Conservation (phyloP, 192 early-diverging fungal species). For the Gigaspora rosea region DNA sequence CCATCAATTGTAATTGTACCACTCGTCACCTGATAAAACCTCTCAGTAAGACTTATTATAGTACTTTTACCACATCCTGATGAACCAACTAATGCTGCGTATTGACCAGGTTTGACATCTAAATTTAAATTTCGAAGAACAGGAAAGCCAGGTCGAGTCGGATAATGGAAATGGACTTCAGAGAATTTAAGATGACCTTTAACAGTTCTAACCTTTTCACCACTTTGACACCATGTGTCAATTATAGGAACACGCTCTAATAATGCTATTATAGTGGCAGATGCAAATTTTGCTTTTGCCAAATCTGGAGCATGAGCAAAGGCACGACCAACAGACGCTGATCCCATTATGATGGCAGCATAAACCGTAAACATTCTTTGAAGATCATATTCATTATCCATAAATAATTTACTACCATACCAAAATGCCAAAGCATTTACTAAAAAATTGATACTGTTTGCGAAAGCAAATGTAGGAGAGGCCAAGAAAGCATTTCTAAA, state of each 20-base stretch:
- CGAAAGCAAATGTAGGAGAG: too few species aligned
- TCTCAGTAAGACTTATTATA: conserved; percentile 59
- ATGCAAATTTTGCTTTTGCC: conserved; percentile 58
- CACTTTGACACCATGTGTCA: conserved; percentile 38
- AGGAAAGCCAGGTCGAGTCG: conserved; percentile 57
- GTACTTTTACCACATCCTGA: conserved; percentile 75
- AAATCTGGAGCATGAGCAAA: conserved; percentile 53
- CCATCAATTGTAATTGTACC: conserved; percentile 48
- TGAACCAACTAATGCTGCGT: conserved; percentile 77
- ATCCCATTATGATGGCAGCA: conserved; percentile 37
- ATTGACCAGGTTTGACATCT: conserved; percentile 59
- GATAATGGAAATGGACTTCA: conserved; percentile 56
- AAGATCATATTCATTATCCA: too few species aligned
- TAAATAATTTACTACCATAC: too few species aligned
- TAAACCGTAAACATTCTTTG: conserved; percentile 30
- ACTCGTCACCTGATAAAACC: conserved; percentile 54
- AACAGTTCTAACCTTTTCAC: conserved; percentile 37
- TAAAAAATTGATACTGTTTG: too few species aligned
- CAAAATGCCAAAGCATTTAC: too few species aligned
- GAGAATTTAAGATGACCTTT: conserved; percentile 36
- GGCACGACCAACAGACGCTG: conserved; percentile 49
- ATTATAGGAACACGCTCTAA: conserved; percentile 52
- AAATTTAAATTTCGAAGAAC: conserved; percentile 60
- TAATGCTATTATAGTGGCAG: conserved; percentile 50
- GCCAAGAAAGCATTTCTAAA: too few species aligned